Conservation (phyloP, 495 filamentous ascomycete species). For the Xylaria sp. region DNA sequence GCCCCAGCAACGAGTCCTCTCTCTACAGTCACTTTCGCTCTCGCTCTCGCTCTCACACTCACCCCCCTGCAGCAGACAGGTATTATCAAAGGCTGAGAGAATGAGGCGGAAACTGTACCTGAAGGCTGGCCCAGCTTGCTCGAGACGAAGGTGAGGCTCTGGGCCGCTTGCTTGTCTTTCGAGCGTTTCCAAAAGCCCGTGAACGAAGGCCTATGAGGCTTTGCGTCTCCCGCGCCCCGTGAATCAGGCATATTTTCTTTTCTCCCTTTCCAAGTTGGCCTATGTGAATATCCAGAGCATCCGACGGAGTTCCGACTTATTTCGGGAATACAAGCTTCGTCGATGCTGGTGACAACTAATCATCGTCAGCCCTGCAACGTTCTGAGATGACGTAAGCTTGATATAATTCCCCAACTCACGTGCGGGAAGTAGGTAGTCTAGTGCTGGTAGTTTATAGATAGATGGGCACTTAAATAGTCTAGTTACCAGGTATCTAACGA, state of each 20-base stretch:
- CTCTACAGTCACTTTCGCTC: not conserved
- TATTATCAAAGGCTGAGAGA: not conserved
- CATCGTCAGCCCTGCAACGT: not conserved
- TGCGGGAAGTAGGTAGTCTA: not conserved
- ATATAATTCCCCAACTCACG: conserved; percentile 6
- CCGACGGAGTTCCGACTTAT: not conserved
- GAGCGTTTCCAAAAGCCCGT: conserved; percentile 47
- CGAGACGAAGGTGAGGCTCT: conserved; percentile 46
- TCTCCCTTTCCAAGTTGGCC: not conserved
- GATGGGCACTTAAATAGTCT: not conserved
- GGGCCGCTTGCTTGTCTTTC: conserved; percentile 37
- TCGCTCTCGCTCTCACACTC: not conserved
- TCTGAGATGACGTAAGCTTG: conserved; percentile 20
- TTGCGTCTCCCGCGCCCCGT: not conserved
- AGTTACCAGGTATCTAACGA: not conserved
- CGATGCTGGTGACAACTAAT: not conserved
- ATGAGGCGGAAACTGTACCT: conserved; percentile 30
- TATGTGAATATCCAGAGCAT: not conserved
- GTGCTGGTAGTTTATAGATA: not conserved
- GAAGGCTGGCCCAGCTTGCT: conserved; percentile 33
- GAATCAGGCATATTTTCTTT: conserved; percentile 9
- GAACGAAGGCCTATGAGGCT: conserved; percentile 42
- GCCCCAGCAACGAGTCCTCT: not conserved
- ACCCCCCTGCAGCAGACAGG: not conserved
- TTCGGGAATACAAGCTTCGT: not conserved